Base-by-base conservation (phyloP, 1,284 basidiomycete species). In the Peniophora sp. region DNA sequence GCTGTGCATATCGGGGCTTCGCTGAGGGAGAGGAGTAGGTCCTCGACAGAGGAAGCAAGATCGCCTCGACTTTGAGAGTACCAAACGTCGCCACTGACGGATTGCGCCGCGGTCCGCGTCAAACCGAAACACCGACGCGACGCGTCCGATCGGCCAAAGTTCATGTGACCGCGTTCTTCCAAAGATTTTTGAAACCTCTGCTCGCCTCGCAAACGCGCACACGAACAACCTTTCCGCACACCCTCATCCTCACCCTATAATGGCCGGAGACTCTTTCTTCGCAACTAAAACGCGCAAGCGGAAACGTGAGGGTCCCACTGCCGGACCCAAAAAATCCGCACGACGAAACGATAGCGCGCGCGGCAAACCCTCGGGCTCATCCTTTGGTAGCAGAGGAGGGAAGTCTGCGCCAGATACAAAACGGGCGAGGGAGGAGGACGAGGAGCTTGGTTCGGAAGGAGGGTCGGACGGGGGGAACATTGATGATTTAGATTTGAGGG, bases 241-340 rank as follows among this genome's bases (percentile, higher is more conserved):
- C 38, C n/a, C 16, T 41, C n/a, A n/a, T 8, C 38, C 38, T 24
- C 24, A 22, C 41, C n/a, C 44, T n/a, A 91, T n/a, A n/a, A n/a
- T 91, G 88, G 81, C 84, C 43, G 89, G 27, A 32, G 27, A 91
- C 74, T 66, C 84, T n/a, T 92, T 92, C 72, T 92, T 92, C 68
- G 71, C 80, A 19, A 73, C 77, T 45, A 89, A 87, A 66, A 73
- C 75, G 55, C 73, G 83, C 35, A 91, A 91, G 63, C 76, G 89
- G 53, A 85, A 85, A 59, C 76, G 83, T 20, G 55, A 64, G 65
- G 2, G 60, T 63, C 62, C 66, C 32, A 58, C 58, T 12, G 57
- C 62, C 0, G 62, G 62, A 1, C 54, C 63, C 6, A 66, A 62
- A 59, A 66, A 65, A 50, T 51, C 49, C 19, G 51, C 53, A 16